These are phyloP conservation scores for Cytospora chrysosperma DNA, from an alignment of 2,329 filamentous ascomycete species.

Conservation along the genomic window DNA sequence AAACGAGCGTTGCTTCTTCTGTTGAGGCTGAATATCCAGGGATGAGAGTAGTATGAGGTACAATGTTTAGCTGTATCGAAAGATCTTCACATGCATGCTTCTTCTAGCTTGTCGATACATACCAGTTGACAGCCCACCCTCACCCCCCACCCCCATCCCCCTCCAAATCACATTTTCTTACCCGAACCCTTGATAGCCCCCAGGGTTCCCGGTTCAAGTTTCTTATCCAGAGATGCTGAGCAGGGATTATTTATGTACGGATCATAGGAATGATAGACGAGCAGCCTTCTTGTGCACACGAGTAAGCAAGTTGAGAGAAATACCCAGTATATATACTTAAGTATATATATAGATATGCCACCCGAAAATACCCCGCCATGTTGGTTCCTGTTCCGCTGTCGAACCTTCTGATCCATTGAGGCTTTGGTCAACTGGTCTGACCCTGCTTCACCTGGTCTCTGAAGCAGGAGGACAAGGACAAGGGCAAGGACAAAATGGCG, in stretches of 20 bases:
- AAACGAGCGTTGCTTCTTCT: neutral
- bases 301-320: neutral
- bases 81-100: neutral
- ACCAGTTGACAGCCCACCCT: too few relatives aligned
- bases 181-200: neutral
- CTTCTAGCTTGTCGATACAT: neutral
- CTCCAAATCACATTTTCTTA: too few relatives aligned
- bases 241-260: too few relatives aligned
- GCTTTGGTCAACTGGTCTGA: too few relatives aligned
- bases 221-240: too few relatives aligned
- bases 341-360: neutral
- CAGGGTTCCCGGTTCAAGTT: too few relatives aligned
- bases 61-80: neutral
- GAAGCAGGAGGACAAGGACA: slow-evolving; percentile 7
- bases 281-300: neutral
- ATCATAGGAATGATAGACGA: neutral
- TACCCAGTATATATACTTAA: too few relatives aligned
- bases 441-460: neutral
- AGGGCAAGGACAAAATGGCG: too few relatives aligned
- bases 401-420: neutral
- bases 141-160: too few relatives aligned
- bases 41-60: neutral
- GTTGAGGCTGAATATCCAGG: neutral
- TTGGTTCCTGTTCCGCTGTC: neutral
- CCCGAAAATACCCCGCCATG: neutral